Base-by-base conservation (phyloP, 257 asterid species). In the Primulina eburnea region DNA sequence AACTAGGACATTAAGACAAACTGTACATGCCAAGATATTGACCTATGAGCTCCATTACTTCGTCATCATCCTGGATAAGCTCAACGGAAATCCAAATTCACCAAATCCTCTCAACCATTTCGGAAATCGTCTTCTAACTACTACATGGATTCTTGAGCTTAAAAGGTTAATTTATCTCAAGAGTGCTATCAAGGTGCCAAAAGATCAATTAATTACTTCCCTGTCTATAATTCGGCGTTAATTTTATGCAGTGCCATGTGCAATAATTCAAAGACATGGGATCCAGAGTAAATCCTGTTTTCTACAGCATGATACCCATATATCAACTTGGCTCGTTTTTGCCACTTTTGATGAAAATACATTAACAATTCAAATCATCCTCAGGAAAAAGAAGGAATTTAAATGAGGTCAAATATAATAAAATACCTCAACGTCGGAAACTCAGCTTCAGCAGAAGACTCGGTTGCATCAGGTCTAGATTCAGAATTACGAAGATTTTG, bases 381-480 rank as follows among this genome's bases (percentile, higher is more conserved):
- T 2, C 59, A 11, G 58, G 14, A 65, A 34, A 68, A 21, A 69
- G 8, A 68, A 14, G 60, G 33, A 65, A 67, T 40, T 59, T 20
- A 30, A 38, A 75, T 2, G 34, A 59, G 28, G 16, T 11, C 38
- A 43, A 40, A 56, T 28, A 69, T 34, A 73, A 74, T 30, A 65
- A 66, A 63, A 75, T 73, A 94, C 99, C 93, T 94, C 83, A 94
- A 78, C 72, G 97, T 79, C 65, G 99, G 99, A 82, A 83, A 88
- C 71, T 94, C 97, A 62, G 97, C 92, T 85, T 86, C 99, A 18
- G 92, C 91, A 71, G 99, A 88, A 73, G 99, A 75, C 82, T 88
- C 97, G 29, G 90, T 86, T 67, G 80, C 90, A 69, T 88, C 90
- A 20, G 75, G 82, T 63, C 87, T 76, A 50, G 92, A 29, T 62